Conservation (phyloP, 192 early-diverging fungal species). For the Chytriomyces sp. region DNA sequence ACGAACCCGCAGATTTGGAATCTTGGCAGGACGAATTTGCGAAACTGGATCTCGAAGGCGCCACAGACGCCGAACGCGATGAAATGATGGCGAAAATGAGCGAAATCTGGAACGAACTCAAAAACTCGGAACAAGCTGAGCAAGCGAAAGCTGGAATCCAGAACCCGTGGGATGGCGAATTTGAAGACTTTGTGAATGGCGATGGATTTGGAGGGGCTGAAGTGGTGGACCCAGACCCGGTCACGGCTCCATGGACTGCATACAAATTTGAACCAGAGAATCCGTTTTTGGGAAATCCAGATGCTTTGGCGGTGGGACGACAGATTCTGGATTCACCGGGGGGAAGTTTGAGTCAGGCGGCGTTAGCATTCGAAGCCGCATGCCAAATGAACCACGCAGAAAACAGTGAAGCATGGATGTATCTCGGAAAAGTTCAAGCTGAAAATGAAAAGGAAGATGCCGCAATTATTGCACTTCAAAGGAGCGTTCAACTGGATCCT, state of each 20-base stretch:
- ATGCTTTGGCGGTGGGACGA: constrained; percentile 43
- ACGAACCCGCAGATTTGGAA: constrained; percentile 21
- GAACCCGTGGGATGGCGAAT: constrained; percentile 30
- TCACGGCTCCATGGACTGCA: constrained; percentile 35
- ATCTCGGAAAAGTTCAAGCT: constrained; percentile 83
- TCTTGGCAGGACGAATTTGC: constrained; percentile 35
- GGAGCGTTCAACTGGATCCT: constrained; percentile 71
- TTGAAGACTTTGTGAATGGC: constrained; percentile 50
- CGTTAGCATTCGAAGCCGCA: constrained; percentile 87
- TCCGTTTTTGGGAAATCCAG: constrained; percentile 60
- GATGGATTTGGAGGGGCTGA: constrained; percentile 52
- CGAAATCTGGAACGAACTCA: constrained; percentile 56
- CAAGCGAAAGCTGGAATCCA: not conserved
- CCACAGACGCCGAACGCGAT: constrained; percentile 31
- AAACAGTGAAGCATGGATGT: constrained; percentile 79
- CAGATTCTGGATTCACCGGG: constrained; percentile 44
- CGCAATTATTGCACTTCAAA: constrained; percentile 84
- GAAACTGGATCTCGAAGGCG: constrained; percentile 7
- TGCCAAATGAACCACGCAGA: constrained; percentile 69
- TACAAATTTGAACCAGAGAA: constrained; percentile 81
- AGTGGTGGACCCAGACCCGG: constrained; percentile 38
- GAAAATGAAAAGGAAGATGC: constrained; percentile 92
- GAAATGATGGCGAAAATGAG: constrained; percentile 34
- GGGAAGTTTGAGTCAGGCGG: constrained; percentile 76
- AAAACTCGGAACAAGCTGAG: constrained; percentile 15